Percentiles rank a stretch among this genome's conserved stretches.
Conservation (phyloP, 106 monocot species). For the Narthecium ossifragum region DNA sequence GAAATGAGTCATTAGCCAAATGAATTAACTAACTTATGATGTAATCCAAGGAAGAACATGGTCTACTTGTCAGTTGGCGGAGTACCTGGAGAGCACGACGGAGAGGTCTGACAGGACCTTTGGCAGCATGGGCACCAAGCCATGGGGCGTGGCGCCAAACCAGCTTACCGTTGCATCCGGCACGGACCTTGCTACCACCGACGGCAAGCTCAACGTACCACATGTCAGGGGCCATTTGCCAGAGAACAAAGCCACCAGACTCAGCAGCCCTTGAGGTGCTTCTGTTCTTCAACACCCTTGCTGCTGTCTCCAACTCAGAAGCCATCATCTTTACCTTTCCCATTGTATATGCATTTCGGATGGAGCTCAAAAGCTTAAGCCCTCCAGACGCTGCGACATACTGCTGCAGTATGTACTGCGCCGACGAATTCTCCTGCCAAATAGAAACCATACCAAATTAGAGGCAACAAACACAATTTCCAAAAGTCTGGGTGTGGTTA, state of each 20-base stretch:
- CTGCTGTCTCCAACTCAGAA: constrained; percentile 41
- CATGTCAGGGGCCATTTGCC: constrained; percentile 71
- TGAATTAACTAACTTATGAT: no score
- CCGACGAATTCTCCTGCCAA: constrained; percentile 45
- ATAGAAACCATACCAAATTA: not conserved
- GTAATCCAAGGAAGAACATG: no score
- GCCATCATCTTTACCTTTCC: constrained; percentile 54
- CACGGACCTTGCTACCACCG: constrained; percentile 49
- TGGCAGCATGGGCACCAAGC: constrained; percentile 51
- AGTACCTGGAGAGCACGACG: constrained; percentile 69
- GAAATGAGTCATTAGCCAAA: no score
- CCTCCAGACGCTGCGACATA: constrained; percentile 54
- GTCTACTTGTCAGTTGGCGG: no score
- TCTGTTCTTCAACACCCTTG: constrained; percentile 33
- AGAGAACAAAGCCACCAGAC: constrained; percentile 55
- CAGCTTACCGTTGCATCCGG: constrained; percentile 55
- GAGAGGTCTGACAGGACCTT: constrained; percentile 55
- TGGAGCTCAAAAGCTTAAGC: constrained; percentile 42
- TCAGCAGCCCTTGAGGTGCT: constrained; percentile 19
- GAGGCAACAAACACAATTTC: constrained; percentile 2
- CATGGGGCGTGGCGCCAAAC: constrained; percentile 65
- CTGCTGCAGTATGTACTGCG: constrained; percentile 69
- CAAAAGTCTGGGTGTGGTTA: no score
- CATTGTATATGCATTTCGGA: constrained; percentile 48
- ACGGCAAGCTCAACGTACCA: constrained; percentile 67